Conservation (phyloP, 1,284 basidiomycete species). For the Waitea zeae region DNA sequence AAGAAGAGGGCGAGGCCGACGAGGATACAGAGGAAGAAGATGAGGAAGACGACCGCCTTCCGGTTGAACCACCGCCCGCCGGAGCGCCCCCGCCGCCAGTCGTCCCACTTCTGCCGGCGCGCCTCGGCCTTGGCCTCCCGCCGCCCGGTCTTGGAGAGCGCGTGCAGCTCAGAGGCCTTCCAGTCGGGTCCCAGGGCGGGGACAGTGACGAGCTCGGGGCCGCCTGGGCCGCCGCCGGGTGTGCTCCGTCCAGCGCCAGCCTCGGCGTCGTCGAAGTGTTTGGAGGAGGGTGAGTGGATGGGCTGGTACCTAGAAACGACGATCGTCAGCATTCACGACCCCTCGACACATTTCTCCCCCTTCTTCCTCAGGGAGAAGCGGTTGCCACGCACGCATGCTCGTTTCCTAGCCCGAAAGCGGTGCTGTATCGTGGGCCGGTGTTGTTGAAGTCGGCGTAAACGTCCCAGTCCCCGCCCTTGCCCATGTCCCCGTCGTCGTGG, state of each 20-base stretch:
- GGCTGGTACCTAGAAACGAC: slow-evolving; percentile 13
- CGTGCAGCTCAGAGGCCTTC: slow-evolving; percentile 57
- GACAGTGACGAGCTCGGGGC: slow-evolving; percentile 74
- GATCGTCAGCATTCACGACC: not conserved
- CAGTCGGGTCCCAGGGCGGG: slow-evolving; percentile 80
- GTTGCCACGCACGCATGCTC: slow-evolving; percentile 22
- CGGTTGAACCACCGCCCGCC: slow-evolving; percentile 62
- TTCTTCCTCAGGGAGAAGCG: slow-evolving; percentile 10
- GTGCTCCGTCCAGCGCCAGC: slow-evolving; percentile 13
- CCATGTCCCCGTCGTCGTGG: slow-evolving; percentile 33
- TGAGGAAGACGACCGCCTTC: slow-evolving; percentile 37
- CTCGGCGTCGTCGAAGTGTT: not conserved
- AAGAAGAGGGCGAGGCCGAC: slow-evolving; percentile 55
- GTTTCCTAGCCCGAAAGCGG: slow-evolving; percentile 25
- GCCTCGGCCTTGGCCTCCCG: slow-evolving; percentile 39
- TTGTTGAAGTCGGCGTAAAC: slow-evolving; percentile 89
- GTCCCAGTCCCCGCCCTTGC: slow-evolving; percentile 49
- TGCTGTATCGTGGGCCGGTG: slow-evolving; percentile 62
- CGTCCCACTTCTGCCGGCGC: slow-evolving; percentile 37
- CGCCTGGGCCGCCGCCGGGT: slow-evolving; percentile 18
- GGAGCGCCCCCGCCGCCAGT: slow-evolving; percentile 62
- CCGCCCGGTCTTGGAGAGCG: slow-evolving; percentile 54
- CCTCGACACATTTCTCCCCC: slow-evolving; percentile 1
- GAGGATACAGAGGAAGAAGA: slow-evolving; percentile 42
- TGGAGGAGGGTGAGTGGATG: slow-evolving; percentile 3